phyloP scores from a whole-genome alignment of 257 asterid genomes.

The Nemophila menziesii region DNA sequence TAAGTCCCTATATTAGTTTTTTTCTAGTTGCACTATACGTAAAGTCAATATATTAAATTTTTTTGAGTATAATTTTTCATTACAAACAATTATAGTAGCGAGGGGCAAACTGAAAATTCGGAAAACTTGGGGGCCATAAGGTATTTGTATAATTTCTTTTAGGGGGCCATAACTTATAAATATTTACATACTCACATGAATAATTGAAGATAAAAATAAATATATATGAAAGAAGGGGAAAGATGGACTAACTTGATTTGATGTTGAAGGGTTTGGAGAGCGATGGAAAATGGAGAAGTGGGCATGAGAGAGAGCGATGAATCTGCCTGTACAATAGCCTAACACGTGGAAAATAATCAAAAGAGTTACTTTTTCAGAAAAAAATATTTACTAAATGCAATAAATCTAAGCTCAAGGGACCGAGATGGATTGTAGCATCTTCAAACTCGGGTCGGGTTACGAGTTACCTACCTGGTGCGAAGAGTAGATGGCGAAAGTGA shows the following conservation, averaged over 20 bases:
- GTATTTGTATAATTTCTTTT: no score
- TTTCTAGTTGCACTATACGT: no score
- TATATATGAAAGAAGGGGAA: background rate
- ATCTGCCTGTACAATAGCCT: constrained; percentile 17
- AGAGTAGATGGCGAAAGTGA: constrained; percentile 22
- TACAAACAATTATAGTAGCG: no score
- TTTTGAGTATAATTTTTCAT: no score
- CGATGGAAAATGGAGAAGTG: constrained; percentile 43
- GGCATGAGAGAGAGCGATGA: constrained; percentile 6
- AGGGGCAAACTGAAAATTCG: no score
- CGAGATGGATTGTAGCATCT: no score
- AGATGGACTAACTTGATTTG: constrained; percentile 35
- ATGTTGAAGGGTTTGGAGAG: constrained; percentile 46
- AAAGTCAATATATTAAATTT: no score
- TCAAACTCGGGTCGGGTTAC: no score
- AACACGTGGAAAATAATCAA: constrained; percentile 5
- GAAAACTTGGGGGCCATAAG: no score
- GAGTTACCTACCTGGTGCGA: constrained; percentile 23
- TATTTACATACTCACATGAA: background rate
- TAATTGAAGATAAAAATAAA: background rate
- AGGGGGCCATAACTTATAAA: background rate
- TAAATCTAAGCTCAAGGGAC: background rate
- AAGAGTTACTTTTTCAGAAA: background rate
- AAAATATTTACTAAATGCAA: constrained; percentile 1
- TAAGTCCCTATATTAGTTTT: no score